phyloP scores from a whole-genome alignment of 208 protist genomes.

The Crithidia sp. region DNA sequence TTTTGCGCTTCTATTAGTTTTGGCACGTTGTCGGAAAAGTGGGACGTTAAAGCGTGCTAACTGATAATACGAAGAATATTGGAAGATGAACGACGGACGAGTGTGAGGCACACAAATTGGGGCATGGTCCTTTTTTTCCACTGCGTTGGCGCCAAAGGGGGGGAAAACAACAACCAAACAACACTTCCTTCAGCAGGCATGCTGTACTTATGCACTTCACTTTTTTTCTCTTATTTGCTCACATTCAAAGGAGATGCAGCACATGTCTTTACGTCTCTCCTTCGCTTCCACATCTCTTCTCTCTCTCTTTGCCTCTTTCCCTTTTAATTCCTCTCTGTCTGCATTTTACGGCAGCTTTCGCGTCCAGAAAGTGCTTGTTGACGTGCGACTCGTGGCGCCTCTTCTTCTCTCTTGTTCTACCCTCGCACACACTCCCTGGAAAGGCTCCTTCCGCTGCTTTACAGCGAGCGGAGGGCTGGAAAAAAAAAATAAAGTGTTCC shows the following conservation, averaged over 20 bases:
- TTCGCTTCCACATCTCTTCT: neutral
- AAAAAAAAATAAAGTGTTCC: too few species aligned
- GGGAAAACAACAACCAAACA: neutral
- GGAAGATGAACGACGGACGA: too few species aligned
- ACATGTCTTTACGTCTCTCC: neutral
- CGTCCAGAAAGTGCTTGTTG: neutral
- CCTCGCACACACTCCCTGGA: too few species aligned
- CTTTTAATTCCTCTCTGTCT: neutral
- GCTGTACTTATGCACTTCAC: neutral
- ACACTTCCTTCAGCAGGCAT: too few species aligned
- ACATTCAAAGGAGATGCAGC: neutral
- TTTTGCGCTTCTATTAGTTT: too few species aligned
- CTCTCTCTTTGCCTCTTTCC: neutral
- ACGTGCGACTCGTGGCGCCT: neutral
- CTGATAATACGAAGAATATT: too few species aligned
- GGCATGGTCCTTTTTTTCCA: too few species aligned
- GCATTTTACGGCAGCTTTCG: neutral
- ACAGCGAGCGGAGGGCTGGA: too few species aligned
- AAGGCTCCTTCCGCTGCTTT: neutral
- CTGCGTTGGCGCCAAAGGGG: neutral
- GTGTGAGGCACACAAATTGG: too few species aligned
- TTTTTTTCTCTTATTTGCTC: neutral
- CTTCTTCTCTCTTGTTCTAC: neutral
- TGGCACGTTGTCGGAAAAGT: too few species aligned
- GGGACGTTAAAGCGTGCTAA: too few species aligned